Evolutionary conservation across 306 rosid species (phyloP), one percentile per base, ranked within the genome.

Genomic region (Rosa persica): DNA sequence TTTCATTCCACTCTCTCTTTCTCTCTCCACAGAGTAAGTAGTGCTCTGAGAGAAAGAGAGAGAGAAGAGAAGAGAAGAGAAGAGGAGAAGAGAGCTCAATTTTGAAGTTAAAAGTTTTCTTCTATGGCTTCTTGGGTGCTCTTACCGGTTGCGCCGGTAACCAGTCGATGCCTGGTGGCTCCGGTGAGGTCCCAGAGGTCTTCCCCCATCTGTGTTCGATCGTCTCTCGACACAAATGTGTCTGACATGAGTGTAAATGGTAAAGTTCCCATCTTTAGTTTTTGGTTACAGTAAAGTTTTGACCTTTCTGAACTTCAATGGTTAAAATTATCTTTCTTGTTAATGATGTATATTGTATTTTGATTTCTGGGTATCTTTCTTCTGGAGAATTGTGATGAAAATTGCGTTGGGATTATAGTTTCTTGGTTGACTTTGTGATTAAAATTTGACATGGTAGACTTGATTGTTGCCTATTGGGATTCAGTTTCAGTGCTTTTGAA

Each of bases 161-260:
- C 89, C 0, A 79, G 86, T 38, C 87, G 79, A 42, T 81, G 87
- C 76, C 77, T 89, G 62, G 40, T 71, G 67, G 34, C 77, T 60
- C 77, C 74, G 55, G 64, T 39, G 5, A 92, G 83, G 77, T 58
- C 54, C 58, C 83, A 16, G 62, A 86, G 68, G 76, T 57, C 76
- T 23, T 78, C 71, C 36, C 62, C 79, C 47, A 44, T 25, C 48
- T 83, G 83, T 12, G 80, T 93, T 86, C 87, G 93, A 30, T 89
- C 90, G 54, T 95, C 99, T 76, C 86, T 95, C 79, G 99, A 95
- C 13, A 22, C 88, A 23, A 86, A 88, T 86, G 93, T 95, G 80
- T 93, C 99, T 54, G 96, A 93, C 76, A 95, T 95, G 99, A 89
- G 93, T 79, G 75, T 81, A 17, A 95, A 93, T 30, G 99, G 98